Percentiles rank a stretch among this genome's conserved stretches.
Conservation (phyloP, 768 basidiomycete genomes). For the Hygrocybe coccinea region DNA sequence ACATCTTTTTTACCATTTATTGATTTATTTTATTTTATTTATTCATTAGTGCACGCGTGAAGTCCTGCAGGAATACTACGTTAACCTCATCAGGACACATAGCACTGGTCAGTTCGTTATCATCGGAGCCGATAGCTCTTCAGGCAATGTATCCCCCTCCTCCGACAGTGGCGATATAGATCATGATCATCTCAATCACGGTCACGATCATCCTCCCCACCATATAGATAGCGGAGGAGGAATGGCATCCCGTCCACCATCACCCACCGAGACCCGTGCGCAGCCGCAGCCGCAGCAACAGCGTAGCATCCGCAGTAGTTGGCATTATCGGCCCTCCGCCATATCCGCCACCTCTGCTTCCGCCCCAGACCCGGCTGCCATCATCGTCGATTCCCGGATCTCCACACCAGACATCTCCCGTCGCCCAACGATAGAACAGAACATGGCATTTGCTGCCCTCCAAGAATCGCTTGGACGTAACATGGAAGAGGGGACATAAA, state of each 20-base stretch:
- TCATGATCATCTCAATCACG: no score
- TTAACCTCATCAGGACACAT: constrained; percentile 87
- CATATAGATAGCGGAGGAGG: no score
- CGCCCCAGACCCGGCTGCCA: no score
- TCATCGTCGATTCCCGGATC: neutral
- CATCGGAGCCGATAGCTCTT: constrained; percentile 41
- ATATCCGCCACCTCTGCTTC: no score
- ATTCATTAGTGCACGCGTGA: constrained; percentile 77
- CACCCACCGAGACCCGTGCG: constrained; percentile 31
- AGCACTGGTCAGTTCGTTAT: constrained; percentile 56
- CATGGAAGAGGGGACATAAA: no score
- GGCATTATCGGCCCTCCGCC: no score
- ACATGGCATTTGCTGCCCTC: constrained; percentile 74
- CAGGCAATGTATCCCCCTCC: constrained; percentile 30
- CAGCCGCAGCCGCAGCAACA: constrained; percentile 37
- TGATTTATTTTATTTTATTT: no score
- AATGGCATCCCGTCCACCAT: no score
- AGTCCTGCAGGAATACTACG: constrained; percentile 87
- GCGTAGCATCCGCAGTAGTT: constrained; percentile 30
- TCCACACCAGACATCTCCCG: constrained; percentile 41
- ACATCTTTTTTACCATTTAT: no score
- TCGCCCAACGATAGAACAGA: constrained; percentile 74
- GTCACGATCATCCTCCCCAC: no score
- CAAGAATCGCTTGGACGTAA: constrained; percentile 42
- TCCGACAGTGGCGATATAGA: constrained; percentile 31